These are phyloP conservation scores for Trifolium repens DNA, from an alignment of 306 rosid species.

Conservation along the genomic window DNA sequence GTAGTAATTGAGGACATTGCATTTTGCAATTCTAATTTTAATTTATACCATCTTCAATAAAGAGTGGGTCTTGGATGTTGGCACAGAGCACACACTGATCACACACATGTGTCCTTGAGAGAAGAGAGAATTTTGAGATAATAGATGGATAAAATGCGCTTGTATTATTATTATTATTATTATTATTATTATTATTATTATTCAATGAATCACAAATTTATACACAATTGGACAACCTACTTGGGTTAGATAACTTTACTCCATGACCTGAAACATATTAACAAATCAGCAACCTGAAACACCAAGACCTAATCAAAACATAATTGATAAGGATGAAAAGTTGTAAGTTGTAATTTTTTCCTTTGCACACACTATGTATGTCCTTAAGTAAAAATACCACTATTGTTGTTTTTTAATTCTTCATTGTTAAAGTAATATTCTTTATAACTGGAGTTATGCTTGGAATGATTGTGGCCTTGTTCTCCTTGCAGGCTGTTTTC, in stretches of 20 bases:
- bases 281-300: constrained; percentile 13
- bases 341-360: neutral
- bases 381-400: constrained; percentile 2
- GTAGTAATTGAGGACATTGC: constrained; percentile 20
- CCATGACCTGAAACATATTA: neutral
- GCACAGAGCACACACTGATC: neutral
- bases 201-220: constrained; percentile 9
- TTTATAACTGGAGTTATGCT: constrained; percentile 30
- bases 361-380: constrained; percentile 16
- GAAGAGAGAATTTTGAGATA: neutral
- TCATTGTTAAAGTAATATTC: constrained; percentile 1
- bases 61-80: constrained; percentile 12
- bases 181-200: neutral
- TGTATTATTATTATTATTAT: neutral
- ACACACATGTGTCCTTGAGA: neutral
- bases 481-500: constrained; percentile 90
- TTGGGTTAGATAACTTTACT: neutral
- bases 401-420: constrained; percentile 5
- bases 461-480: constrained; percentile 34
- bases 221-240: neutral
- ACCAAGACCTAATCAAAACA: constrained; percentile 7
- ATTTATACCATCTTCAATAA: neutral
- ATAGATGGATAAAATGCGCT: neutral
- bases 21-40: neutral
- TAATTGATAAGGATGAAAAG: constrained; percentile 1